Base-by-base conservation (phyloP, 208 protist genomes). In the Crithidia thermophila region DNA sequence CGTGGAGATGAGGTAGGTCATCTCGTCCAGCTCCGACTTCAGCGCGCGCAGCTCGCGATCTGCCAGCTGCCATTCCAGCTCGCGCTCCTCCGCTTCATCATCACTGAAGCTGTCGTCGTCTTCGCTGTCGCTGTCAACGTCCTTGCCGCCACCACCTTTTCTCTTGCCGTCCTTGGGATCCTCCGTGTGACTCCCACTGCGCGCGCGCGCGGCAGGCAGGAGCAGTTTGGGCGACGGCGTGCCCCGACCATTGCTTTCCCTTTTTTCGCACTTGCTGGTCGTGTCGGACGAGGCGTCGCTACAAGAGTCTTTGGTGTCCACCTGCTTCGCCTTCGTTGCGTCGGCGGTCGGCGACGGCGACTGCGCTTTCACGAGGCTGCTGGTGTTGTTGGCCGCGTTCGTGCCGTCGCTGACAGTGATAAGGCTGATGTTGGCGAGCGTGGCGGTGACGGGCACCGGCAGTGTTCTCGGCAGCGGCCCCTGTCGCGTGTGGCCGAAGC, bases 1-100 rank as follows among this genome's bases (percentile, higher is more conserved):
- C 27, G 78, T 81, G 31, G 70, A 49, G 33, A 84, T 56, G 36
- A 90, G 71, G 57, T 79, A 75, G 5, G 60, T 63, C 67, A 90
- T 56, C 61, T 90, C 84, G 20, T 90, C 74, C 52, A 90, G 57
- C 71, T 90, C 84, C 11, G 71, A 68, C 47, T 80, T 77, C 6
- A 83, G 57, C 13, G 68, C 57, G 23, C 81, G 81, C 37, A 90
- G 56, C 49, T 72, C 75, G 31, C 73, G 42, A 33, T 90, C 84
- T 1, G 80, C 80, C n/a, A 72, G 53, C 28, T 77, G 67, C 78
- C 78, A 84, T 57, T 82, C 75, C 45, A 42, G 25, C 39, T 72
- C 72, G 1, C 28, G 21, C 45, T 39, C 62, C n/a, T 21, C 70
- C 0, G 39, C 39, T 34, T 53, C 63, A 40, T 59, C 30, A 42